Base-by-base conservation (phyloP, 2,329 filamentous ascomycete species). In the Botryotinia calthae region DNA sequence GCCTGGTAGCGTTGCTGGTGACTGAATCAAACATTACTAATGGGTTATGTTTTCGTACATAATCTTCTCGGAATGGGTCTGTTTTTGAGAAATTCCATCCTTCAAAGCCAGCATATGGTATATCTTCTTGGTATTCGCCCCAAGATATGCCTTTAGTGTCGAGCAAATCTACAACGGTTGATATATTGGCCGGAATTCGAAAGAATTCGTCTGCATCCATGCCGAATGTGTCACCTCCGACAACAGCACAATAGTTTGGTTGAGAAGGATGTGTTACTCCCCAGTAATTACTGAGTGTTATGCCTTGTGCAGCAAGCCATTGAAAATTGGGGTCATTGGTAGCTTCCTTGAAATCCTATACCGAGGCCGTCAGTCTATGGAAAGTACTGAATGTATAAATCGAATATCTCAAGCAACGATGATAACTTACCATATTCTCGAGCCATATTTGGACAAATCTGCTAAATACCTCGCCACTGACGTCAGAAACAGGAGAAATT, bases 1-100 rank as follows among this genome's bases (percentile, higher is more conserved):
- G 83, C n/a, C 90, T 73, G 3, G 81, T 80, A 18, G 81, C 80
- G 73, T 85, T 84, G 54, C 84, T 82, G 73, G 87, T 85, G 67
- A 87, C 82, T 12, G 85, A 86, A 73, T 88, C 83, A 79, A 85
- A 89, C 73, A 88, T 81, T 68, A 89, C 82, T 0, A 82, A 65
- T 79, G 80, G 62, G 42, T 91, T 90, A 81, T 91, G 89, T 81
- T 91, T 91, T 72, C 89, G 86, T 46, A 91, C 89, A 77, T 91
- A 91, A 80, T 87, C 86, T 74, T 90, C 88, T 40, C 85, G 84
- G 6, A 84, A 83, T 1, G 84, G 88, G 75, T 86, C 78, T 73
- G 86, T 86, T 76, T 89, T 89, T 31, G 85, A 84, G 76, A 83
- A 88, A 59, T 85, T 82, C 69, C 69, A 74, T 34, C 84, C 85